phyloP scores from a whole-genome alignment of 495 filamentous ascomycete genomes.

The Penicillium cataractarum region DNA sequence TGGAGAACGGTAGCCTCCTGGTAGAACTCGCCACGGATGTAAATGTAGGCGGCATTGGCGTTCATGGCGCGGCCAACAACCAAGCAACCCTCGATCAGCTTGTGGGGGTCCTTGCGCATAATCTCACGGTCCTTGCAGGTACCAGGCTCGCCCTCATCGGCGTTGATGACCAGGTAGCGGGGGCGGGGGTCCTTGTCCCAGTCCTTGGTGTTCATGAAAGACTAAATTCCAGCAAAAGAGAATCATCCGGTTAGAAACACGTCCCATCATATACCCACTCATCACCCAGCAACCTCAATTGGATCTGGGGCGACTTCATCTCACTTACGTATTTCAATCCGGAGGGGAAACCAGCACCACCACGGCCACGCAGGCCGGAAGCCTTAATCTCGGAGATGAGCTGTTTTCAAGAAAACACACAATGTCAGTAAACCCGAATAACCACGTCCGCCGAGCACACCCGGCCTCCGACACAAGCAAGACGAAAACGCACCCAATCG shows the following conservation, averaged over 20 bases:
- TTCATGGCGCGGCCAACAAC: slow-evolving; percentile 98
- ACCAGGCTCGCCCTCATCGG: slow-evolving; percentile 97
- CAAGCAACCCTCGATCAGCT: slow-evolving; percentile 95
- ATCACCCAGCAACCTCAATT: not conserved
- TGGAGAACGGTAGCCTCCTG: slow-evolving; percentile 94
- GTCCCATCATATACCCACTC: not conserved
- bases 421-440: slow-evolving; percentile 23
- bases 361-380: slow-evolving; percentile 91
- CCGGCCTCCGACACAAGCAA: not conserved
- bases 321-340: slow-evolving; percentile 94
- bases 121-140: slow-evolving; percentile 99
- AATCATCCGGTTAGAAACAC: slow-evolving; percentile 9
- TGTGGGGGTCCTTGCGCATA: slow-evolving; percentile 99
- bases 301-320: slow-evolving; percentile 2
- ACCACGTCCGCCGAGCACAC: slow-evolving; percentile 2
- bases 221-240: slow-evolving; percentile 57
- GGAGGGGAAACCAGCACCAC: slow-evolving; percentile 96
- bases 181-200: slow-evolving; percentile 98
- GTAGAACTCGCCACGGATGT: slow-evolving; percentile 99
- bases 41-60: slow-evolving; percentile 97
- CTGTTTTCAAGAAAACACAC: slow-evolving; percentile 39
- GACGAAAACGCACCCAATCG: slow-evolving; percentile 72
- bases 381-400: slow-evolving; percentile 96
- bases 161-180: slow-evolving; percentile 95
- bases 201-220: slow-evolving; percentile 99